Percentiles rank a stretch among this genome's conserved stretches.
Conservation (phyloP, 495 filamentous ascomycete species). For the Talaromyces trachyspermus region DNA sequence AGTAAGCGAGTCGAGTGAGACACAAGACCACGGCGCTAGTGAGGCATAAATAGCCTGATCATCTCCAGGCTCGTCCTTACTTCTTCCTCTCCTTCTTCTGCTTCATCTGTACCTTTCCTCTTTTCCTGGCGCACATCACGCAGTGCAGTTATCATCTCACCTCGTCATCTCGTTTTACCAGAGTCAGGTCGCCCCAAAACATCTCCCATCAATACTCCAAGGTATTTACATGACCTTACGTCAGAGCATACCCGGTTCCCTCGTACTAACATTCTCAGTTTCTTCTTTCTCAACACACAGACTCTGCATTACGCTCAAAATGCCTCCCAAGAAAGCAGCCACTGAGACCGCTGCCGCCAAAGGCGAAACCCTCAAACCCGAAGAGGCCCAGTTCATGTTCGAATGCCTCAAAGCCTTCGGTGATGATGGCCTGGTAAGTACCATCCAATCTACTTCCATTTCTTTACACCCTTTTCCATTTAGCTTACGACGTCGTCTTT, state of each 20-base stretch:
- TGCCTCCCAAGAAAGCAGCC: conserved; percentile 4
- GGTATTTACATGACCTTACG: too few relatives aligned
- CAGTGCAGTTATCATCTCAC: too few relatives aligned
- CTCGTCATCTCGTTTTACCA: too few relatives aligned
- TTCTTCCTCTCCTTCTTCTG: not conserved
- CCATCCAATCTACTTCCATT: not conserved
- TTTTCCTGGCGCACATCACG: too few relatives aligned
- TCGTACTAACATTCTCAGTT: too few relatives aligned
- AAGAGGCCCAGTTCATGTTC: not conserved
- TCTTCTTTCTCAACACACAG: not conserved
- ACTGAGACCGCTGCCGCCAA: not conserved
- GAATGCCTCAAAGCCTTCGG: not conserved
- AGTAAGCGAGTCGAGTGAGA: too few relatives aligned
- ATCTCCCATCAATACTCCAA: not conserved
- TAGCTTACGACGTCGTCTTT: too few relatives aligned
- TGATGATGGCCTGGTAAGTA: not conserved
- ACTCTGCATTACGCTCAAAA: not conserved
- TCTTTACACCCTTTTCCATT: not conserved
- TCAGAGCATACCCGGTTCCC: too few relatives aligned
- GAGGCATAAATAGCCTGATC: conserved; percentile 4
- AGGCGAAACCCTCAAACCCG: not conserved
- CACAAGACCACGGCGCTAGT: not conserved
- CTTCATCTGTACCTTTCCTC: not conserved
- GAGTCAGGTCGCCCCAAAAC: too few relatives aligned
- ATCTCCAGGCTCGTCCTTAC: too few relatives aligned